A percentile compares a stretch with the other conserved stretches of the same genome.
These are phyloP conservation scores for Phaeoacremonium minimum DNA, from an alignment of 2,329 filamentous ascomycete species.

Conservation along the genomic window DNA sequence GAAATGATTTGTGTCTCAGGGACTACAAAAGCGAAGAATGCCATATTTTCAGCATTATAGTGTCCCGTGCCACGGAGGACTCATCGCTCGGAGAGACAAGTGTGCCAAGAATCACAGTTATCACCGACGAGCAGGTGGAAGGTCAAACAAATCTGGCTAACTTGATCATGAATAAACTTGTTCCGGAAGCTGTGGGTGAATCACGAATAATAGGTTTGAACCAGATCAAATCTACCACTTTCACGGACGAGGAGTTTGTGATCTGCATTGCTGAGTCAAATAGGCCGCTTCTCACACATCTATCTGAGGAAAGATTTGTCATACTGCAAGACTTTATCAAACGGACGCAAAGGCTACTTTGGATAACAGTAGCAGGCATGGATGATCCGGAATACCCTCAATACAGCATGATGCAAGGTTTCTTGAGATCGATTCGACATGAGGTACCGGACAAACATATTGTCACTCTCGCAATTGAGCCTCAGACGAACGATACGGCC, in stretches of 20 bases:
- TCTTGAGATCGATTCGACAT: slow-evolving; percentile 1
- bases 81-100: too few species aligned
- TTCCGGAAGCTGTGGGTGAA: too few species aligned
- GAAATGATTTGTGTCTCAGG: neutral
- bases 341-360: slow-evolving; percentile 2
- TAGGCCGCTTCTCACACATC: neutral
- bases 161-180: neutral
- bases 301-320: slow-evolving; percentile 1
- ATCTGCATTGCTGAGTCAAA: slow-evolving; percentile 1
- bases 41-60: neutral
- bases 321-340: neutral
- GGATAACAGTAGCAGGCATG: too few species aligned
- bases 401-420: slow-evolving; percentile 2
- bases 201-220: too few species aligned
- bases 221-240: too few species aligned
- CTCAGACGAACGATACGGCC: slow-evolving; percentile 1
- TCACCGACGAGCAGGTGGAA: too few species aligned
- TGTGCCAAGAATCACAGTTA: too few species aligned
- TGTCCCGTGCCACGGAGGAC: too few species aligned
- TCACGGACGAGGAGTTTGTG: slow-evolving; percentile 1
- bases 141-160: too few species aligned
- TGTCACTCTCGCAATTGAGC: slow-evolving; percentile 2
- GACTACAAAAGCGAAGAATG: slow-evolving; percentile 7
- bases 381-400: slow-evolving; percentile 1
- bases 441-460: slow-evolving; percentile 2